Conservation (phyloP, 805 yeast genomes). For the Blastobotrys muscicola region DNA sequence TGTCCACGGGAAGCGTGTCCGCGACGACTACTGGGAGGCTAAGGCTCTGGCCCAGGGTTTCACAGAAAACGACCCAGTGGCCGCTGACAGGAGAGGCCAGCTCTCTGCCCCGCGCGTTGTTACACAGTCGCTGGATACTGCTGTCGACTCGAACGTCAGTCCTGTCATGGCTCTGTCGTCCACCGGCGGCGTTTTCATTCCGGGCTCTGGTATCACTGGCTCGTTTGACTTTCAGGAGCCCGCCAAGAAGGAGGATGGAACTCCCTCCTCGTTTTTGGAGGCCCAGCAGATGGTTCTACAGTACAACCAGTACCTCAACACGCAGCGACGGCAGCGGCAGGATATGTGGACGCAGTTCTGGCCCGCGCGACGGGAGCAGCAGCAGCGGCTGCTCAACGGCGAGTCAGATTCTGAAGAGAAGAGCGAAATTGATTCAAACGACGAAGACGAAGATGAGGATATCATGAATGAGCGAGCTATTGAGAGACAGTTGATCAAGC, state of each 20-base stretch:
- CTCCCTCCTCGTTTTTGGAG: conserved; percentile 8
- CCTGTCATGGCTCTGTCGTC: conserved; percentile 2
- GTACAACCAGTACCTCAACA: conserved; percentile 21
- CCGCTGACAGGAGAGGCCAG: conserved; percentile 19
- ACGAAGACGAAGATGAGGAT: conserved; percentile 4
- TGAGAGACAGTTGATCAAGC: conserved; percentile 3
- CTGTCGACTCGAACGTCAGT: conserved; percentile 1
- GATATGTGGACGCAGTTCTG: conserved; percentile 28
- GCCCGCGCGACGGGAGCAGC: conserved; percentile 16
- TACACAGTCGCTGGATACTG: background rate
- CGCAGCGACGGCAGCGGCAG: conserved; percentile 22
- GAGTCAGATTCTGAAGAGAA: conserved; percentile 1
- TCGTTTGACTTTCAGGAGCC: conserved; percentile 20
- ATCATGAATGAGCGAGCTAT: background rate
- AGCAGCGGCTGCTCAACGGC: conserved; percentile 2
- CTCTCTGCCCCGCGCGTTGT: conserved; percentile 2
- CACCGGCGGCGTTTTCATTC: conserved; percentile 14
- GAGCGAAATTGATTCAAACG: background rate
- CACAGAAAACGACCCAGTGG: conserved; percentile 37
- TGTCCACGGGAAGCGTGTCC: conserved; percentile 37
- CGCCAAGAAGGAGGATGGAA: background rate
- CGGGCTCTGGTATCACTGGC: conserved; percentile 20
- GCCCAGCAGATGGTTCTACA: conserved; percentile 19
- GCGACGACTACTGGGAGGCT: conserved; percentile 51
- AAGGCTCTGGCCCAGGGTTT: conserved; percentile 35